These are phyloP conservation scores for Hypoxylon intermedium DNA, from an alignment of 495 filamentous ascomycete species.

Conservation along the genomic window DNA sequence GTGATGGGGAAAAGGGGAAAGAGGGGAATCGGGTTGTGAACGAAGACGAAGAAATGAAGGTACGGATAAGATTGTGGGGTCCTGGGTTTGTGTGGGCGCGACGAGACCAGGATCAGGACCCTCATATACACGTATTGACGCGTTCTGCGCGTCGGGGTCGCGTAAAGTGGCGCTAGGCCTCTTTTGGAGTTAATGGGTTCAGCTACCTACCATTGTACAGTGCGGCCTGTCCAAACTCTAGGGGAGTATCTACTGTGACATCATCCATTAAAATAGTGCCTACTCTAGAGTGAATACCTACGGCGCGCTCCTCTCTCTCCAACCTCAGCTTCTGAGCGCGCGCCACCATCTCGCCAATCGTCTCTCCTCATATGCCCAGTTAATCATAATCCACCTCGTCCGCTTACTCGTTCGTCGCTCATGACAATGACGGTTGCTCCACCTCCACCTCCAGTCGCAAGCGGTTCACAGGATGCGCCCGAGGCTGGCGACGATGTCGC, in stretches of 20 bases:
- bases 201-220: constrained; percentile 2
- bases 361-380: too few species aligned
- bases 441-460: constrained; percentile 33
- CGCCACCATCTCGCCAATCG: neutral
- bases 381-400: too few species aligned
- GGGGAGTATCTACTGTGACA: constrained; percentile 26
- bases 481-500: constrained; percentile 29
- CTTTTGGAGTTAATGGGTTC: constrained; percentile 7
- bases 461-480: constrained; percentile 26
- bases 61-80: neutral
- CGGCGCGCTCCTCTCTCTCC: constrained; percentile 10
- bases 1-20: neutral
- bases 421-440: constrained; percentile 39
- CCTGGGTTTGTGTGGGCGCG: constrained; percentile 16
- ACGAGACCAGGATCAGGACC: constrained; percentile 12
- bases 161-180: constrained; percentile 51
- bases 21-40: neutral
- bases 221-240: neutral
- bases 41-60: constrained; percentile 5
- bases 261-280: too few species aligned
- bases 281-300: too few species aligned
- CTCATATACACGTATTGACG: constrained; percentile 8
- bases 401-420: too few species aligned
- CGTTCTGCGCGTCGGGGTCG: constrained; percentile 33
- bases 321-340: neutral